Base-by-base conservation (phyloP, 163 green algal genomes). In the Chlamydomonas reinhardtii region DNA sequence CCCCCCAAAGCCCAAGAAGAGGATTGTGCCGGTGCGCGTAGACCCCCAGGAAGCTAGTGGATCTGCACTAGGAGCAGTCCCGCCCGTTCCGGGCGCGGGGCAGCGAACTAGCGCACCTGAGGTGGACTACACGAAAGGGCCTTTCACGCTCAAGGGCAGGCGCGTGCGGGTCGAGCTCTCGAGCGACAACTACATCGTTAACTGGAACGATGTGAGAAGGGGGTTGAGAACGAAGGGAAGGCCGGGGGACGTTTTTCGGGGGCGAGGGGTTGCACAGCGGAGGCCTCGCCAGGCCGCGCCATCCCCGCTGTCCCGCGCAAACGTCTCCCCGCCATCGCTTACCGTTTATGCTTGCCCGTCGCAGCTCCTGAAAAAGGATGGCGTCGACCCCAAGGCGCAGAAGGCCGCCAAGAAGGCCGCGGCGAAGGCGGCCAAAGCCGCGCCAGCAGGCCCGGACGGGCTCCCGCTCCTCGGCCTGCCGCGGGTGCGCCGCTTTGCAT, bases 321-420 rank as follows among this genome's bases (percentile, higher is more conserved):
- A n/a, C n/a, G n/a, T n/a, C n/a, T n/a, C n/a, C n/a, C n/a, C n/a
- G n/a, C n/a, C n/a, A n/a, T 48, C 39, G 8, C 39, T 48, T 48
- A 8, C 39, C 39, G 39, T 8, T 48, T 48, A 8, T 48, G 39
- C 39, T 48, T 5, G 5, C 39, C 39, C 5, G 5, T 9, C 35
- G 35, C 80, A 86, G 80, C 80, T 86, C 2, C 80, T 86, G 16
- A 86, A 79, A 29, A n/a, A 71, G 14, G 65, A 86, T 43, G 80
- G 80, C 16, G 35, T 86, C 9, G 56, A 86, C 20, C 25, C 31
- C 56, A 86, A 86, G 20, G 32, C 59, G 27, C 22, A 64, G 2
- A 85, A 73, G 20, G 79, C 66, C 11, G 29, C 37, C 12, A 77
- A 78, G 43, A 52, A 73, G 66, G 34, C 34, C 69, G 34, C 69